Evolutionary conservation across 352 stramenopile species (phyloP).

Genomic region (Discostella stelligera): DNA sequence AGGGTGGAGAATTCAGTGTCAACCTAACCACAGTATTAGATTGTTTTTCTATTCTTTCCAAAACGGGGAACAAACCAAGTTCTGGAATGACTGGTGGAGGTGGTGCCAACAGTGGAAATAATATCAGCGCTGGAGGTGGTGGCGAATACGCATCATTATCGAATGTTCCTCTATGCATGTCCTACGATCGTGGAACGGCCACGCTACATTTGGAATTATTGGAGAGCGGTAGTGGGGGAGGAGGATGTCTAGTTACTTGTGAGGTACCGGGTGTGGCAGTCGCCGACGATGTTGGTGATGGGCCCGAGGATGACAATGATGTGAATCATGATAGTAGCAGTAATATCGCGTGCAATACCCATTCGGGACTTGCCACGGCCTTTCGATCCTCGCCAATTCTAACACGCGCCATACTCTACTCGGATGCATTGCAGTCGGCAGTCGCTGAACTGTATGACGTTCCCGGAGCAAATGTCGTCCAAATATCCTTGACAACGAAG

Average conservation of each 20-base stretch:
- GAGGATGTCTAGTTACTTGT: conserved; percentile 42
- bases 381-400: conserved; percentile 60
- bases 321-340: conserved; percentile 3
- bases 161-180: conserved; percentile 51
- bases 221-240: conserved; percentile 28
- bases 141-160: conserved; percentile 49
- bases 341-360: background rate
- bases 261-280: conserved; percentile 61
- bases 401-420: conserved; percentile 58
- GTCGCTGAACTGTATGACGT: conserved; percentile 62
- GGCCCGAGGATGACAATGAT: conserved; percentile 21
- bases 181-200: conserved; percentile 58
- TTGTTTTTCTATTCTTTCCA: conserved; percentile 54
- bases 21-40: conserved; percentile 69
- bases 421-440: conserved; percentile 38
- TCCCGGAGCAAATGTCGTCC: conserved; percentile 40
- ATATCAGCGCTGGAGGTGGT: conserved; percentile 8
- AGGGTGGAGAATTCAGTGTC: conserved; percentile 63
- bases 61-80: conserved; percentile 28
- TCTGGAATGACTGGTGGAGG: background rate
- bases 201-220: conserved; percentile 66
- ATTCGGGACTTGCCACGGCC: conserved; percentile 45
- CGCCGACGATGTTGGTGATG: conserved; percentile 41
- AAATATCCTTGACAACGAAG: conserved; percentile 29
- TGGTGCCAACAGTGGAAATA: background rate